Evolutionary conservation across 2,329 filamentous ascomycete genomes (phyloP).

Genomic region (Aureobasidium sp.): DNA sequence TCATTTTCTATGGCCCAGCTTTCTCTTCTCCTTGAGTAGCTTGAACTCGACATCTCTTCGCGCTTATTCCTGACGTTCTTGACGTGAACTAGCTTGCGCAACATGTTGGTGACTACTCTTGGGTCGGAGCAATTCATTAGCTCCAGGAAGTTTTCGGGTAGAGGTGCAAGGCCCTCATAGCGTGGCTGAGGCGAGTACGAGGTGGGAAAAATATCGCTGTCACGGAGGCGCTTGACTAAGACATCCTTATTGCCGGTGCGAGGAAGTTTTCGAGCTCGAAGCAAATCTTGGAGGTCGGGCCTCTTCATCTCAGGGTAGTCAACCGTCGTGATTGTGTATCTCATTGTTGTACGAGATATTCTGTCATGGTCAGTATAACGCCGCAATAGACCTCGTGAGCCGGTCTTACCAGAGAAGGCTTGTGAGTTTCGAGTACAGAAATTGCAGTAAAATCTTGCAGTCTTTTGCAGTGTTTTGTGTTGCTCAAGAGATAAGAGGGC

Average conservation of each 20-base stretch:
- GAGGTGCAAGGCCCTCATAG: too few relatives aligned
- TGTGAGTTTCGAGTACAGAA: not conserved
- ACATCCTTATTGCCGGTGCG: not conserved
- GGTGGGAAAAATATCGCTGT: not conserved
- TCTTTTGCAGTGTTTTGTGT: not conserved
- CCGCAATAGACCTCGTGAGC: not conserved
- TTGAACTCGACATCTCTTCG: too few relatives aligned
- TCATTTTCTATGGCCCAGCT: too few relatives aligned
- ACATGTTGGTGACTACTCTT: not conserved
- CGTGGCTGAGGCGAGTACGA: not conserved
- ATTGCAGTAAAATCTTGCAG: not conserved
- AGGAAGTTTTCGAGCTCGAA: not conserved
- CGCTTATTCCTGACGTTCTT: too few relatives aligned
- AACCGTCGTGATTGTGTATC: not conserved
- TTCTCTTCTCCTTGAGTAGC: too few relatives aligned
- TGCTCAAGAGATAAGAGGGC: not conserved
- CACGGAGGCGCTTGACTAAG: not conserved
- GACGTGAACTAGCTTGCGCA: not conserved
- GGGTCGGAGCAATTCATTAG: not conserved
- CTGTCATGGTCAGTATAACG: not conserved
- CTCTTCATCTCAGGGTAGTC: not conserved
- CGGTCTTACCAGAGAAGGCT: not conserved
- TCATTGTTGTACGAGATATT: not conserved
- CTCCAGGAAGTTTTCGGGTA: not conserved
- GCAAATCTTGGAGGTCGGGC: not conserved